Conservation (phyloP, 495 filamentous ascomycete genomes). For the Aspergillus sclerotioniger region DNA sequence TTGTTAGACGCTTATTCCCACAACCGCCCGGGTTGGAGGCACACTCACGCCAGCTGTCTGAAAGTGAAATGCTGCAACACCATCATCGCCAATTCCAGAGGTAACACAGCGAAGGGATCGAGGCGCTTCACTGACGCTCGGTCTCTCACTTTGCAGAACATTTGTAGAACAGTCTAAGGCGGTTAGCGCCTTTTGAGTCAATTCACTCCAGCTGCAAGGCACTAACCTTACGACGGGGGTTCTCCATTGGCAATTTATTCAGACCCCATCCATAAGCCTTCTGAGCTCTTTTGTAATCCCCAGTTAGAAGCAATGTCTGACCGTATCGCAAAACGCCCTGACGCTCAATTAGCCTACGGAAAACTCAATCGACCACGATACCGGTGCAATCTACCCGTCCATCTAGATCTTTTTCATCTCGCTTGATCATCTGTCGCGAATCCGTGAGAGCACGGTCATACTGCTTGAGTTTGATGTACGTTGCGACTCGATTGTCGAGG, state of each 20-base stretch:
- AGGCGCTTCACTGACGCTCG: conserved; percentile 28
- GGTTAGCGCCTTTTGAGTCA: no score
- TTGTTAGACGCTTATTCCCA: no score
- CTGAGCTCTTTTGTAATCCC: conserved; percentile 51
- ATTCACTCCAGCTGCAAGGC: no score
- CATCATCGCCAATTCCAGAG: conserved; percentile 47
- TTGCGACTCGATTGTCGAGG: conserved; percentile 61
- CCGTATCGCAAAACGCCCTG: conserved; percentile 63
- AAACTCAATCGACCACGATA: background rate
- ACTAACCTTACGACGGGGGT: conserved; percentile 35
- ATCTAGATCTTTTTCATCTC: conserved; percentile 46
- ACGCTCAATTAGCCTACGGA: no score
- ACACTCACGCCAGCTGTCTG: conserved; percentile 39
- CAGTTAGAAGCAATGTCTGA: conserved; percentile 56
- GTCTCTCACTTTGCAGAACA: conserved; percentile 44
- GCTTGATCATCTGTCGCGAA: conserved; percentile 57
- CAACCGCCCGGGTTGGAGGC: no score
- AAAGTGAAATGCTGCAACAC: conserved; percentile 47
- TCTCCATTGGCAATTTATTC: conserved; percentile 41
- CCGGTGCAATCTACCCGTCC: conserved; percentile 32
- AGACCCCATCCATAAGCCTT: conserved; percentile 63
- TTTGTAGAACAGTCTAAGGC: conserved; percentile 32
- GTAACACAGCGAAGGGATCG: conserved; percentile 49
- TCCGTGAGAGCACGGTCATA: conserved; percentile 56
- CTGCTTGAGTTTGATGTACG: conserved; percentile 55